Conservation (phyloP, 129 eudicot genomes). For the Sambucus nigra region DNA sequence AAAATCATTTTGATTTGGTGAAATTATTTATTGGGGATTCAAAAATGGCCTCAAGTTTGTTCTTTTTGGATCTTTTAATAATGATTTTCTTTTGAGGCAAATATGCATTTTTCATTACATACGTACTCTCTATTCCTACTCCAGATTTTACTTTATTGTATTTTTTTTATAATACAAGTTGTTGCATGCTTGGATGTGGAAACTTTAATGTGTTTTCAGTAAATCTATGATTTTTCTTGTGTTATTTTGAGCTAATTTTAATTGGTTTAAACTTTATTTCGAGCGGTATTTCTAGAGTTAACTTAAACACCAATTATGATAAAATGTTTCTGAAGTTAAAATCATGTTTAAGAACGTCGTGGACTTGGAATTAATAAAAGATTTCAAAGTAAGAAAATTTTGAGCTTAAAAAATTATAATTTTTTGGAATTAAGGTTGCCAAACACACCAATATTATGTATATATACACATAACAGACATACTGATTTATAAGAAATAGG, state of each 20-base stretch:
- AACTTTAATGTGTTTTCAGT: background rate
- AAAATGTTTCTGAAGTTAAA: background rate
- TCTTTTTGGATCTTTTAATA: background rate
- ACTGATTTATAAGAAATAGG: too few species aligned
- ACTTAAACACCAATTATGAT: background rate
- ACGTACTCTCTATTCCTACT: background rate
- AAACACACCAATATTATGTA: too few species aligned
- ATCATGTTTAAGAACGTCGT: background rate
- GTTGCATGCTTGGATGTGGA: conserved; percentile 1
- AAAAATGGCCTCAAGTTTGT: background rate
- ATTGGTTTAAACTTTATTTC: background rate
- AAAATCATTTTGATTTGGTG: too few species aligned
- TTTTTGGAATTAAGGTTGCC: background rate
- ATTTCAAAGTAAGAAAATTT: too few species aligned
- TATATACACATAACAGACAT: too few species aligned
- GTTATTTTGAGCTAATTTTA: background rate
- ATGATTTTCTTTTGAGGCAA: background rate
- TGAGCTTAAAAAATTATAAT: too few species aligned
- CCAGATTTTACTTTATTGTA: background rate
- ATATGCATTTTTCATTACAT: background rate
- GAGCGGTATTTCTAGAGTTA: background rate
- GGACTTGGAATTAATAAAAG: too few species aligned
- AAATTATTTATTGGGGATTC: too few species aligned
- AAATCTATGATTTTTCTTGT: background rate
- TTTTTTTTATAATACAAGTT: background rate